Percentiles rank a stretch among this genome's conserved stretches.
Evolutionary conservation across 73 alveolate genomes (phyloP).

Genomic region (Halteria grandinella): DNA sequence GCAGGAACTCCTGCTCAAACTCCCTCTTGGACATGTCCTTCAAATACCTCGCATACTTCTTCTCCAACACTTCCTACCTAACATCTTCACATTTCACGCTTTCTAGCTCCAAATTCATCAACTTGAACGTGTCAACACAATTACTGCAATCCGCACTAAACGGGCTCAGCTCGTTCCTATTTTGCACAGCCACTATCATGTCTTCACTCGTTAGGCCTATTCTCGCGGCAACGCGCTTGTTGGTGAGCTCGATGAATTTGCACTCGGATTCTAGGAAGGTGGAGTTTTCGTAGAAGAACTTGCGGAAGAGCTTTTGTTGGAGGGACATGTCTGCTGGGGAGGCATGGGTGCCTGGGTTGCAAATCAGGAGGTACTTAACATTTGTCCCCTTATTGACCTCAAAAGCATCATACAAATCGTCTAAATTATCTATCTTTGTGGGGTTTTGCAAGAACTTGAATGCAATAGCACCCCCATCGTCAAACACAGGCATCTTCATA

Average conservation of each 20-base stretch:
- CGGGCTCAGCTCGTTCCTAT: background rate
- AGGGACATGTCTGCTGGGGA: constrained; percentile 14
- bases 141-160: background rate
- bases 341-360: background rate
- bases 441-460: constrained; percentile 11
- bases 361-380: constrained; percentile 18
- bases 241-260: constrained; percentile 23
- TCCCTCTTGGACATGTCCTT: constrained; percentile 19
- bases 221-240: constrained; percentile 3
- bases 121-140: constrained; percentile 1
- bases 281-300: constrained; percentile 45
- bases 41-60: background rate
- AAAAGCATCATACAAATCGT: constrained; percentile 22
- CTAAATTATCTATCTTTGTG: constrained; percentile 7
- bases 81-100: background rate
- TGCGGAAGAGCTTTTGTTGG: constrained; percentile 17
- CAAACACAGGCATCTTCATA: constrained; percentile 21
- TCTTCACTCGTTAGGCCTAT: constrained; percentile 1
- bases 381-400: constrained; percentile 21
- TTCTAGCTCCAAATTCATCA: constrained; percentile 4
- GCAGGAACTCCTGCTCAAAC: constrained; percentile 1
- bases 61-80: background rate
- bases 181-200: background rate
- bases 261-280: constrained; percentile 23
- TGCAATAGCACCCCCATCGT: constrained; percentile 6